Percentiles rank a stretch among this genome's conserved stretches.
Conservation (phyloP, 2,329 filamentous ascomycete species). For the Colletotrichum abscissum region DNA sequence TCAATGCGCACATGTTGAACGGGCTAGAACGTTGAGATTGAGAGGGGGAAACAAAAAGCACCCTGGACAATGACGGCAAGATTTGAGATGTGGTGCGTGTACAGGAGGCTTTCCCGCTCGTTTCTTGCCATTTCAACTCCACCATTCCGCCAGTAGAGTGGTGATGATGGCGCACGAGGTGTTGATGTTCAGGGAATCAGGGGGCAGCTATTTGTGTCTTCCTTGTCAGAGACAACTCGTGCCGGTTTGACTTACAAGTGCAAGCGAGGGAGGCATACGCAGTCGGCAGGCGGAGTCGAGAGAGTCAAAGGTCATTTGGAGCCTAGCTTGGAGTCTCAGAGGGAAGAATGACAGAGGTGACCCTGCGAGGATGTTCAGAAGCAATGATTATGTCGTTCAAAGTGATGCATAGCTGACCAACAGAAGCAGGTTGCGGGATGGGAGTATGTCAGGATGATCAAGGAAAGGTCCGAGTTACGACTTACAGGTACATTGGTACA, state of each 20-base stretch:
- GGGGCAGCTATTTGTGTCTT: slow-evolving; percentile 23
- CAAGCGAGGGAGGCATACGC: slow-evolving; percentile 17
- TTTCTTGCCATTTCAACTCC: slow-evolving; percentile 7
- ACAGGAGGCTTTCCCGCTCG: slow-evolving; percentile 10
- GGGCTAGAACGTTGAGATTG: slow-evolving; percentile 20
- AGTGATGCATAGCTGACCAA: slow-evolving; percentile 17
- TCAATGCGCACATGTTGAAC: slow-evolving; percentile 11
- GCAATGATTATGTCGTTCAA: background rate
- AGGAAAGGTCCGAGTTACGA: slow-evolving; percentile 9
- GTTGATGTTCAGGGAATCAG: slow-evolving; percentile 24
- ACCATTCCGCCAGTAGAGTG: slow-evolving; percentile 17
- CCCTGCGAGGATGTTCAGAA: slow-evolving; percentile 4
- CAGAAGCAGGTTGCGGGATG: background rate
- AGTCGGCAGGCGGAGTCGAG: slow-evolving; percentile 32
- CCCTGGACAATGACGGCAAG: slow-evolving; percentile 11
- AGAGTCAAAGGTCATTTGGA: background rate
- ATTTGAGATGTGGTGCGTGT: slow-evolving; percentile 3
- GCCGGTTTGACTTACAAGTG: slow-evolving; percentile 26
- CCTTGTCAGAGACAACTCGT: slow-evolving; percentile 15
- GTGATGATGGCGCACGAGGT: slow-evolving; percentile 26
- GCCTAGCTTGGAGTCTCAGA: background rate
- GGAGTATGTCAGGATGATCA: slow-evolving; percentile 13
- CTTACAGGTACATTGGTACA: no score
- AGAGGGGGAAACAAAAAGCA: slow-evolving; percentile 8
- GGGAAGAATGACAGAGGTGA: background rate